Base-by-base conservation (phyloP, 2,329 filamentous ascomycete species). In the Ceratocystis ficicola region DNA sequence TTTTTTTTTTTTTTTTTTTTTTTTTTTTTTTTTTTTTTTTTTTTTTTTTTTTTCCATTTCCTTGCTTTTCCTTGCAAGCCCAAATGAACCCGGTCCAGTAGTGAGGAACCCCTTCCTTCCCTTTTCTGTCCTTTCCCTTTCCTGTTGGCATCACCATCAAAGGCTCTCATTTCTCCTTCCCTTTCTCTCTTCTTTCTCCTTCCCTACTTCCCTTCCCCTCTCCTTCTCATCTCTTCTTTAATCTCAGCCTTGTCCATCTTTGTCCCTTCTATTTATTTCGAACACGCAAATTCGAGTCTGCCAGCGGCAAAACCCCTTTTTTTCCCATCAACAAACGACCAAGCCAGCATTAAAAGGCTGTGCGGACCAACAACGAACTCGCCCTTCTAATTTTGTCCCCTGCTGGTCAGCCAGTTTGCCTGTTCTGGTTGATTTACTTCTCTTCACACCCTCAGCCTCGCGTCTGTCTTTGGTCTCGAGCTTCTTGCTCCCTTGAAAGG, bases 181-280 rank as follows among this genome's bases (percentile, higher is more conserved):
- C 57, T 25, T 36, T 44, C 41, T 5, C 50, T 50, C 17, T n/a
- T 46, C 28, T 61, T 50, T 8, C 20, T 36, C 46, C 22, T 25
- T n/a, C n/a, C 41, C 15, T 32, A 15, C 41, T 52, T 20, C n/a
- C 46, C 22, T 25, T 32, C 59, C 7, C 50, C 22, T 55, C 41
- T 65, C 48, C 30, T 20, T 22, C 8, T 55, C 46, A 32, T 7
- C 57, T 41, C 48, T 57, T 41, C 20, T 50, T 44, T 46, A 7
- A 44, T 50, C 44, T 36, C 32, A 63, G 59, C 65, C 65, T 66
- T 48, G 61, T 52, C 25, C 36, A 60, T 17, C 25, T 10, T 60
- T 41, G 41, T 48, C 50, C 12, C 25, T 44, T 36, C 44, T 15
- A 48, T 50, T 32, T 46, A 59, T 32, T 25, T 44, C 20, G 30